Evolutionary conservation across 2,329 filamentous ascomycete species (phyloP), one percentile per base, ranked within the genome.

Genomic region (Pseudodiploospora longispora): DNA sequence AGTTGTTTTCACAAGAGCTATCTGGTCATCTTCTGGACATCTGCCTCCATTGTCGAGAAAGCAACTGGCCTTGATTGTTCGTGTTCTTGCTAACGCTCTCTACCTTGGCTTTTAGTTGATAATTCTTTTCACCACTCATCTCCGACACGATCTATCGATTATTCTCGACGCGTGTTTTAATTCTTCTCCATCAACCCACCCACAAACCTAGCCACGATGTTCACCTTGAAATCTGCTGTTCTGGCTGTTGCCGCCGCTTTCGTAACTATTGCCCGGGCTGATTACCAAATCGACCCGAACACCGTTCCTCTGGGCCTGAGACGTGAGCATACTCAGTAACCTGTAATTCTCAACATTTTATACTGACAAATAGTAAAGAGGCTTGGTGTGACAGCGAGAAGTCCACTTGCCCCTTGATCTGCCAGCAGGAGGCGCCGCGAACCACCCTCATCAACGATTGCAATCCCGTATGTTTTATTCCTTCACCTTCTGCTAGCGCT

Each of bases 351-450:
- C 27, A 27, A 5, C 5, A 28, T 28, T 4, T 9, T 39, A 38
- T 43, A 27, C 56, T 62, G 47, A 64, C 41, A 43, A 19, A 40
- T 36, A 4, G 6, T 9, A 9, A 46, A 82, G 78, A 72, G 47
- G 57, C 59, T 8, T 91, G 85, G 85, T 91, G 85, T 63, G 48
- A 61, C 28, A 70, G 73, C 52, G 79, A 89, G 65, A 68, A 58
- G 52, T 70, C 71, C 54, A 73, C 76, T 42, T 90, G 85, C 66
- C 85, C 83, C 9, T 64, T 82, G 52, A 85, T 90, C 64, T 90
- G 85, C 72, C 65, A 78, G 41, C 82, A 88, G 53, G 60, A 59
- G 10, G 62, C 72, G 57, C 62, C 70, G 52, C 58, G 74, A 60
- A 72, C 67, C 37, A 78, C 75, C 30, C 49, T 70, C 37, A 63